These are phyloP conservation scores for Salix arbutifolia DNA, from an alignment of 345 rosid species.

Conservation along the genomic window DNA sequence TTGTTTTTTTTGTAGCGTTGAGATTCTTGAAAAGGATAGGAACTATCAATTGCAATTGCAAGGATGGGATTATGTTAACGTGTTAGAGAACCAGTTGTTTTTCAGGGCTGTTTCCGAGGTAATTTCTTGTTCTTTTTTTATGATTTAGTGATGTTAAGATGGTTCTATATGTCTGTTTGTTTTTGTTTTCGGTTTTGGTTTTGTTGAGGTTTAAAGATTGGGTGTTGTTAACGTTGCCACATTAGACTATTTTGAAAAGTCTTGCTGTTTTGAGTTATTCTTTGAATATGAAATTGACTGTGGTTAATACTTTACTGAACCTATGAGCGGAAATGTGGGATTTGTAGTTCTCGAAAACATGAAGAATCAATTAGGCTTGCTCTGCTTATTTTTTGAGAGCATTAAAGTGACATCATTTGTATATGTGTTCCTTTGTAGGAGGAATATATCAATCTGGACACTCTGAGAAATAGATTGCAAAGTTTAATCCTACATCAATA, in stretches of 20 bases:
- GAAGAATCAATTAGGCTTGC: neutral
- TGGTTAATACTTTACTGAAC: too few species aligned
- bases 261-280: too few species aligned
- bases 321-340: neutral
- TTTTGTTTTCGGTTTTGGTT: too few species aligned
- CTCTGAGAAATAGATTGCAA: conserved; percentile 12
- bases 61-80: neutral
- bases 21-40: neutral
- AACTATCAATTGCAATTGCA: conserved; percentile 8
- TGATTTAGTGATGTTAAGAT: too few species aligned
- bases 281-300: too few species aligned
- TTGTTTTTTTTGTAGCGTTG: neutral
- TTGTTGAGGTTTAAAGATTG: too few species aligned
- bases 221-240: too few species aligned
- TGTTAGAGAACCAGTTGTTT: conserved; percentile 17
- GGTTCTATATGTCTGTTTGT: too few species aligned
- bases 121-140: neutral
- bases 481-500: conserved; percentile 6
- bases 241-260: too few species aligned
- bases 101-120: conserved; percentile 17
- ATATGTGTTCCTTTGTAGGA: conserved; percentile 8
- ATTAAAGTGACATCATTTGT: too few species aligned
- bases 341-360: neutral
- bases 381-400: conserved; percentile 6
- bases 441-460: conserved; percentile 27